Evolutionary conservation across 768 basidiomycete genomes (phyloP).

Genomic region (Boletellus ananiceps): DNA sequence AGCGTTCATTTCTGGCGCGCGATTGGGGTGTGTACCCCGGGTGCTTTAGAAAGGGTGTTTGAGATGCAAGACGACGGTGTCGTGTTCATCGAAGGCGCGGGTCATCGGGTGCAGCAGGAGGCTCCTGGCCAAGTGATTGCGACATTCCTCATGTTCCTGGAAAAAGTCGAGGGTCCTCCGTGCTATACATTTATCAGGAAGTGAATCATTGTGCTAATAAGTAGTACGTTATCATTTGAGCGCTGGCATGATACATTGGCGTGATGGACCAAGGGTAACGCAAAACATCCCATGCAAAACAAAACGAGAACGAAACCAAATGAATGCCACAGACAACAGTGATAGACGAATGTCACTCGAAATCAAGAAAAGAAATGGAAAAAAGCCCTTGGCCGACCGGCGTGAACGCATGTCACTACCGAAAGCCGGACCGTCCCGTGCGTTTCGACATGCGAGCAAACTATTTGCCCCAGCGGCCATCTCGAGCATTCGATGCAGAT

Average conservation of each 20-base stretch:
- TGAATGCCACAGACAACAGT: constrained; percentile 2
- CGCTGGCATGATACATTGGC: constrained; percentile 21
- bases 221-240: constrained; percentile 13
- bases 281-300: constrained; percentile 25
- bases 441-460: background rate
- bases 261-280: constrained; percentile 14
- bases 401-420: background rate
- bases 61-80: constrained; percentile 42
- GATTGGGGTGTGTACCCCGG: constrained; percentile 62
- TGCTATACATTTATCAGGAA: background rate
- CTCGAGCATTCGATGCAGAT: background rate
- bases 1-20: constrained; percentile 52
- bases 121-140: constrained; percentile 39
- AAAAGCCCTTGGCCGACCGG: background rate
- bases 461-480: background rate
- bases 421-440: background rate
- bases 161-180: constrained; percentile 10
- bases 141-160: constrained; percentile 40
- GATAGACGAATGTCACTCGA: background rate
- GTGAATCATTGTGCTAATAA: constrained; percentile 11
- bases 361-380: background rate
- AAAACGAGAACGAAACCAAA: constrained; percentile 13
- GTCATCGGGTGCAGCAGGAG: constrained; percentile 66
- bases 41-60: constrained; percentile 44
- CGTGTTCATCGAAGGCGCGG: constrained; percentile 51